Base-by-base conservation (phyloP, 768 basidiomycete species). In the Crucibulum laeve region DNA sequence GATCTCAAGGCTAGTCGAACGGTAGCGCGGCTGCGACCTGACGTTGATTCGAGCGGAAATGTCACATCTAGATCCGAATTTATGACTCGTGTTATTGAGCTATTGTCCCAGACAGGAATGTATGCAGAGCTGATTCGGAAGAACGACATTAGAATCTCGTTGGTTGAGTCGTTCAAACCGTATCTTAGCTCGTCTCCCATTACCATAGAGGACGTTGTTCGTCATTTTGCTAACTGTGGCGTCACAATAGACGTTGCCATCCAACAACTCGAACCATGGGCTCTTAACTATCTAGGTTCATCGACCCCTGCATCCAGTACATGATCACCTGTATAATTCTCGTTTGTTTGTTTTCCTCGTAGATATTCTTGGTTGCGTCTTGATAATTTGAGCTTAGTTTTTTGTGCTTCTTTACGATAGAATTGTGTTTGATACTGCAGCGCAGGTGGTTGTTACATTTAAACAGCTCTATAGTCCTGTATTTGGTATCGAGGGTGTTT, bases 11-110 rank as follows among this genome's bases (percentile, higher is more conserved):
- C 73, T 1, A 73, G 70, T 53, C 67, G 73, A 24, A 65, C 56
- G n/a, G 67, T 75, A 14, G 74, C 73, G 5, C 70, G 70, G n/a
- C 69, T 75, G 21, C 65, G 73, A 28, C 73, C 73, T 2, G 45
- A 60, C 10, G 57, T 65, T 22, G 55, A 62, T 42, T 50, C 56
- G 0, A 59, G 51, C 24, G 64, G 64, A 32, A 32, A 32, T 37
- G 57, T 56, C 15, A 58, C 67, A 1, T 46, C 62, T 14, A 65
- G 70, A 42, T 59, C 62, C 17, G 68, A 62, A 51, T 71, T 71
- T 53, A 67, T 69, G 67, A 44, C 59, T 0, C 50, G 60, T 33
- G 67, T 65, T 7, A 67, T 62, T 13, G 63, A 65, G 43, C 54
- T 74, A 45, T 72, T 74, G 51, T 63, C 70, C 7, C 55, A 58